These are phyloP conservation scores for Cladophialophora immunda DNA, from an alignment of 2,329 filamentous ascomycete species.

Conservation along the genomic window DNA sequence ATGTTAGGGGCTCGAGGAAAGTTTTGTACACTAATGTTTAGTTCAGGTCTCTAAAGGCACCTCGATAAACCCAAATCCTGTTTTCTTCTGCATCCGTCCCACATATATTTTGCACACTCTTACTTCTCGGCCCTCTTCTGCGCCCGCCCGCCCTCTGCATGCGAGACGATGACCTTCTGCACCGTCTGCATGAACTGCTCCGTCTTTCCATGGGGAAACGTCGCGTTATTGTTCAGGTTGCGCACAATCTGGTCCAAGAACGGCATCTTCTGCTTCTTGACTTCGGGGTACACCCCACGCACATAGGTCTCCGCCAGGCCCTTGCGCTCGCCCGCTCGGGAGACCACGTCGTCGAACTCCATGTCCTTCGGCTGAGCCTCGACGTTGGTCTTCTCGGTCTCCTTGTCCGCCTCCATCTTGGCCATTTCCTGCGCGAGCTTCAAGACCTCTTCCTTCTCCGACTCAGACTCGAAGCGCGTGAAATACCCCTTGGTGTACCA, in stretches of 20 bases:
- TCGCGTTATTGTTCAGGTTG: conserved; percentile 40
- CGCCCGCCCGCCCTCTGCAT: conserved; percentile 13
- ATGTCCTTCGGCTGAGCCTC: conserved; percentile 32
- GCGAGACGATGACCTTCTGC: conserved; percentile 25
- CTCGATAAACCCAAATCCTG: not conserved
- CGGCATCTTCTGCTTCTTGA: conserved; percentile 37
- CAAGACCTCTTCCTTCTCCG: conserved; percentile 38
- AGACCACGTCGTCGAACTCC: conserved; percentile 31
- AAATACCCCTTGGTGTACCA: conserved; percentile 39
- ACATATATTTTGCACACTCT: not conserved
- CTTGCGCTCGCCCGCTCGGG: conserved; percentile 28
- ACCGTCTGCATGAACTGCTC: conserved; percentile 37
- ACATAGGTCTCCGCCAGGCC: conserved; percentile 36
- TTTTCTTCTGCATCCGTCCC: not conserved
- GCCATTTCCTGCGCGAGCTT: conserved; percentile 34
- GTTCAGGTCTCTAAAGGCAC: not conserved
- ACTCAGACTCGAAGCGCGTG: conserved; percentile 39
- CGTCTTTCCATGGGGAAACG: conserved; percentile 32
- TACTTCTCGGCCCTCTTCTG: conserved; percentile 26
- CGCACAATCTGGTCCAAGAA: conserved; percentile 39
- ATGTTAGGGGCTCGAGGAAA: conserved; percentile 1
- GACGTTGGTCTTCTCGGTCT: conserved; percentile 32
- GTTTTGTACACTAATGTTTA: conserved; percentile 20
- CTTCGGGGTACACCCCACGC: conserved; percentile 36
- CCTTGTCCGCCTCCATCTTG: conserved; percentile 31